A percentile compares a stretch with the other conserved stretches of the same genome.
Evolutionary conservation across 306 rosid genomes (phyloP).

Genomic region (Casuarina glauca): DNA sequence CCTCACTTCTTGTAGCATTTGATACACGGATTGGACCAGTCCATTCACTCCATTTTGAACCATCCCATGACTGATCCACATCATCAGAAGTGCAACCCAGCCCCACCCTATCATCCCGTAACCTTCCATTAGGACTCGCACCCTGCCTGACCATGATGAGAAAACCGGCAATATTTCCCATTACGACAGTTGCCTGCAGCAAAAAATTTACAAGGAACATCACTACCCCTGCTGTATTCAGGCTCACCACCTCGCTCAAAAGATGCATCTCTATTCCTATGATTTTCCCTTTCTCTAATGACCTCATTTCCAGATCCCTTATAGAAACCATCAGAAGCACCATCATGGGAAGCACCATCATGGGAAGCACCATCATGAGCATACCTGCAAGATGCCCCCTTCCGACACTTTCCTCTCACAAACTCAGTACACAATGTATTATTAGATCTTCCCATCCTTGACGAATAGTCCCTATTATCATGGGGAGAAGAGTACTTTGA

Average conservation of each 20-base stretch:
- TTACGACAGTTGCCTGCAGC: slow-evolving; percentile 89
- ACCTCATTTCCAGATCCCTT: slow-evolving; percentile 56
- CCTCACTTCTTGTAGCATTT: slow-evolving; percentile 49
- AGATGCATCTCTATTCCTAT: slow-evolving; percentile 65
- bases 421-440: slow-evolving; percentile 53
- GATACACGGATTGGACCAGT: slow-evolving; percentile 41
- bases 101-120: slow-evolving; percentile 60
- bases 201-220: slow-evolving; percentile 79
- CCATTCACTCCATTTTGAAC: slow-evolving; percentile 51
- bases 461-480: slow-evolving; percentile 56
- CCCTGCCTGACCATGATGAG: slow-evolving; percentile 67
- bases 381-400: slow-evolving; percentile 81
- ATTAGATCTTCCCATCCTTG: slow-evolving; percentile 63
- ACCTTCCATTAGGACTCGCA: slow-evolving; percentile 74
- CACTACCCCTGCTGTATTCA: slow-evolving; percentile 50
- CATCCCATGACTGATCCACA: slow-evolving; percentile 47
- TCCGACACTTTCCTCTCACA: slow-evolving; percentile 79
- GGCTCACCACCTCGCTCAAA: slow-evolving; percentile 64
- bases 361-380: slow-evolving; percentile 62
- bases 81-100: slow-evolving; percentile 39
- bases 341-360: slow-evolving; percentile 75
- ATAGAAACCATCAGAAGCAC: slow-evolving; percentile 60
- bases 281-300: slow-evolving; percentile 66
- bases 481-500: slow-evolving; percentile 53
- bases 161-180: slow-evolving; percentile 79